Percentiles rank a stretch among this genome's conserved stretches.
These are phyloP conservation scores for Simmondsia chinensis DNA, from an alignment of 148 eudicot species.

Conservation along the genomic window DNA sequence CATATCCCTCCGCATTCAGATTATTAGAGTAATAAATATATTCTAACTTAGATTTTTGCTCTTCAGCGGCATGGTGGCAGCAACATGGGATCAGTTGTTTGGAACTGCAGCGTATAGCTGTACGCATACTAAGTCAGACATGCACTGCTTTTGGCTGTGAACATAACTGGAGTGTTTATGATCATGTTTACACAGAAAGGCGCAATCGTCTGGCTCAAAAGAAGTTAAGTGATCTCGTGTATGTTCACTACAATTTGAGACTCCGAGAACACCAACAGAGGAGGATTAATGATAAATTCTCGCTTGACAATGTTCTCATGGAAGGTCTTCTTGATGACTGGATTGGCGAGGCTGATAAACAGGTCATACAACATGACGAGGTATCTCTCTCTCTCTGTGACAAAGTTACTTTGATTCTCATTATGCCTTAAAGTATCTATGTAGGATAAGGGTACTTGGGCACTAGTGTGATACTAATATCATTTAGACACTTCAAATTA, in stretches of 20 bases:
- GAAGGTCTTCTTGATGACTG: constrained; percentile 74
- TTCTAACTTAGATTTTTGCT: constrained; percentile 13
- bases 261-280: constrained; percentile 76
- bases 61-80: constrained; percentile 96
- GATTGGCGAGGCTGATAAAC: constrained; percentile 62
- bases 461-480: too few species aligned
- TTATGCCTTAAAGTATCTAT: too few species aligned
- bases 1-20: too few species aligned
- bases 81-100: constrained; percentile 89
- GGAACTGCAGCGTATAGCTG: constrained; percentile 79
- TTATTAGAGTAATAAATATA: constrained; percentile 3
- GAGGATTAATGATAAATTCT: constrained; percentile 32
- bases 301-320: constrained; percentile 55
- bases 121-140: constrained; percentile 84
- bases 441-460: background rate
- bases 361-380: constrained; percentile 59
- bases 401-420: background rate
- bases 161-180: constrained; percentile 80
- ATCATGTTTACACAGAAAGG: constrained; percentile 50
- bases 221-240: constrained; percentile 52
- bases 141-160: constrained; percentile 84
- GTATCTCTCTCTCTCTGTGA: constrained; percentile 23
- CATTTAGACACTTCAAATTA: too few species aligned
- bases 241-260: constrained; percentile 78
- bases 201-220: constrained; percentile 56